phyloP scores from a whole-genome alignment of 306 rosid genomes.

The Cucurbita ficifolia region DNA sequence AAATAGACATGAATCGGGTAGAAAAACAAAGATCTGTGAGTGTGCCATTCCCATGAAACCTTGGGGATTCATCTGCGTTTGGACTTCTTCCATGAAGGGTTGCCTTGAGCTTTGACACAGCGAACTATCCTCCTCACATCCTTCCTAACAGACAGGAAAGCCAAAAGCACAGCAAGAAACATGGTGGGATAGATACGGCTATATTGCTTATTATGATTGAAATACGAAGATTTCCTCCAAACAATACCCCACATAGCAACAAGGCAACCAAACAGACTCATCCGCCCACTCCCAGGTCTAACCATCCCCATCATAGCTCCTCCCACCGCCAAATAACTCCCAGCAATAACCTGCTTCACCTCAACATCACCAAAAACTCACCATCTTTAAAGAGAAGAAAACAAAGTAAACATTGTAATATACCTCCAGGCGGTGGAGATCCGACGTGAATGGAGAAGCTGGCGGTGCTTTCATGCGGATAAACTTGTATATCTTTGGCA shows the following conservation, averaged over 20 bases:
- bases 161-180: slow-evolving; percentile 33
- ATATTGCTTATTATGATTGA: slow-evolving; percentile 2
- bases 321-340: slow-evolving; percentile 68
- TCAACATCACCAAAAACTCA: background rate
- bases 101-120: slow-evolving; percentile 11
- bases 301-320: slow-evolving; percentile 57
- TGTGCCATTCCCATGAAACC: background rate
- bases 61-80: background rate
- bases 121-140: slow-evolving; percentile 67
- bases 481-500: slow-evolving; percentile 26
- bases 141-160: slow-evolving; percentile 57
- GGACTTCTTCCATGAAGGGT: background rate
- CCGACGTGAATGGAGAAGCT: slow-evolving; percentile 17
- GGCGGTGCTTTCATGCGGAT: slow-evolving; percentile 10
- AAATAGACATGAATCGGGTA: no score
- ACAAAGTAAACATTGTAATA: background rate
- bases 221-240: slow-evolving; percentile 27
- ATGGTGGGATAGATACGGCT: slow-evolving; percentile 36
- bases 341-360: slow-evolving; percentile 51
- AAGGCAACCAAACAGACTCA: slow-evolving; percentile 55
- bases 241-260: slow-evolving; percentile 55
- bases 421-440: slow-evolving; percentile 75
- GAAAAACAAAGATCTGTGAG: no score
- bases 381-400: background rate
- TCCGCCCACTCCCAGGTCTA: slow-evolving; percentile 40